Evolutionary conservation across 805 yeast genomes (phyloP).

Genomic region (Naumovozyma baii): DNA sequence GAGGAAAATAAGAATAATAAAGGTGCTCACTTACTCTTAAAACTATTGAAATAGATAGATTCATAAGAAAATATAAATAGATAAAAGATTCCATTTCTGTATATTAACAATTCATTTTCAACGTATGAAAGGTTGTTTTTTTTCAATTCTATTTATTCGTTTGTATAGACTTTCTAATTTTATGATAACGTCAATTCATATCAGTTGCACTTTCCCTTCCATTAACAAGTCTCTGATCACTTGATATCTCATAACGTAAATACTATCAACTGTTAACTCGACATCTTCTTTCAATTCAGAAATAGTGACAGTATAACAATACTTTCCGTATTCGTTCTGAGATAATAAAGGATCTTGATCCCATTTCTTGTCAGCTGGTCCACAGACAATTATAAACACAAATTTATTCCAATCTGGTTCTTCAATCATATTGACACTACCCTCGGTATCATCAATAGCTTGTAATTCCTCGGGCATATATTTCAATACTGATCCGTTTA

Average conservation of each 20-base stretch:
- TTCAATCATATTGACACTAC: slow-evolving; percentile 64
- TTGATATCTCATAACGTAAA: slow-evolving; percentile 65
- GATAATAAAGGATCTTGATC: slow-evolving; percentile 32
- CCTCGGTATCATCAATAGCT: slow-evolving; percentile 65
- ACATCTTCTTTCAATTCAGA: slow-evolving; percentile 43
- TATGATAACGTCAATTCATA: slow-evolving; percentile 17
- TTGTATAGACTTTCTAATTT: not conserved
- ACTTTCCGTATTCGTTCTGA: slow-evolving; percentile 30
- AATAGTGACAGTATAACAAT: slow-evolving; percentile 31
- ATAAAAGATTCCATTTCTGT: not conserved
- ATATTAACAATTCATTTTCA: not conserved
- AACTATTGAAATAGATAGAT: slow-evolving; percentile 24
- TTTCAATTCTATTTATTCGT: too few species aligned
- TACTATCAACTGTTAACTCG: slow-evolving; percentile 50
- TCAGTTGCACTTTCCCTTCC: slow-evolving; percentile 35
- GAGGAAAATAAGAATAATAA: slow-evolving; percentile 42
- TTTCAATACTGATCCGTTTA: slow-evolving; percentile 55
- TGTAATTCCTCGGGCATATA: slow-evolving; percentile 61
- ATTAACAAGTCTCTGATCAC: slow-evolving; percentile 36
- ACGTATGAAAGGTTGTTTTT: too few species aligned
- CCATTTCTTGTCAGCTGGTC: slow-evolving; percentile 8
- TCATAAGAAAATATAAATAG: too few species aligned
- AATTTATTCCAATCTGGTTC: slow-evolving; percentile 68
- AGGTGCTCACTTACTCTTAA: slow-evolving; percentile 48
- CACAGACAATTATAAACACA: slow-evolving; percentile 48